These are phyloP conservation scores for Teratosphaeria nubilosa DNA, from an alignment of 2,329 filamentous ascomycete species.

Conservation along the genomic window DNA sequence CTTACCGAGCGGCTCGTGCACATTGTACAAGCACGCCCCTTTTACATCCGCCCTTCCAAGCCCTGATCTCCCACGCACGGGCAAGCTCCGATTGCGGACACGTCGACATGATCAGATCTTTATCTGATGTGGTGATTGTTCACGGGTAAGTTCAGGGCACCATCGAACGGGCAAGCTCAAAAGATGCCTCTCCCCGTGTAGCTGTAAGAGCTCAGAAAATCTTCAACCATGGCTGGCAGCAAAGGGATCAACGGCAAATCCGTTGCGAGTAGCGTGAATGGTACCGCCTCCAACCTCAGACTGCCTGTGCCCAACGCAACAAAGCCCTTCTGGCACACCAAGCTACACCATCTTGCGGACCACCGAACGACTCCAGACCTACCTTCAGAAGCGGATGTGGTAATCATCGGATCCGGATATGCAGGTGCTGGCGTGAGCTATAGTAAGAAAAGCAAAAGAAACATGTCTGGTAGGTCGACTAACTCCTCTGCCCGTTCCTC, in stretches of 20 bases:
- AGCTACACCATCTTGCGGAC: constrained; percentile 32
- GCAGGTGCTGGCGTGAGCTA: constrained; percentile 41
- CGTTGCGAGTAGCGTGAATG: not conserved
- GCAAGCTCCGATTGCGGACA: not conserved
- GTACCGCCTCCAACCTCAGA: not conserved
- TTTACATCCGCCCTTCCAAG: not conserved
- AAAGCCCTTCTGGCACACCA: constrained; percentile 31
- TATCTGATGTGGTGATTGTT: not conserved
- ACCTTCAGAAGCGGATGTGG: constrained; percentile 51
- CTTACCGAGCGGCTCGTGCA: not conserved
- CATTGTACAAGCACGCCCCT: not conserved
- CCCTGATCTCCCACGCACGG: not conserved
- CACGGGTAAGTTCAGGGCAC: not conserved
- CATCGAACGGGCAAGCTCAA: too few relatives aligned
- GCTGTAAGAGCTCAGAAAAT: not conserved
- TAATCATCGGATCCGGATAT: constrained; percentile 64
- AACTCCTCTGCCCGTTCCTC: not conserved
- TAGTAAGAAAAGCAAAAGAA: constrained; percentile 6
- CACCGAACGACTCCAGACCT: constrained; percentile 54
- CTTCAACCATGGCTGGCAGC: not conserved
- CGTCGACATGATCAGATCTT: not conserved
- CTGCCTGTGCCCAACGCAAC: constrained; percentile 3
- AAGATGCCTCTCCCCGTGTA: not conserved
- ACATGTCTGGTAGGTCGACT: constrained; percentile 21
- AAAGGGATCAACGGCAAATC: not conserved